Conservation (phyloP, 2,329 filamentous ascomycete genomes). For the Fusarium dimerum region DNA sequence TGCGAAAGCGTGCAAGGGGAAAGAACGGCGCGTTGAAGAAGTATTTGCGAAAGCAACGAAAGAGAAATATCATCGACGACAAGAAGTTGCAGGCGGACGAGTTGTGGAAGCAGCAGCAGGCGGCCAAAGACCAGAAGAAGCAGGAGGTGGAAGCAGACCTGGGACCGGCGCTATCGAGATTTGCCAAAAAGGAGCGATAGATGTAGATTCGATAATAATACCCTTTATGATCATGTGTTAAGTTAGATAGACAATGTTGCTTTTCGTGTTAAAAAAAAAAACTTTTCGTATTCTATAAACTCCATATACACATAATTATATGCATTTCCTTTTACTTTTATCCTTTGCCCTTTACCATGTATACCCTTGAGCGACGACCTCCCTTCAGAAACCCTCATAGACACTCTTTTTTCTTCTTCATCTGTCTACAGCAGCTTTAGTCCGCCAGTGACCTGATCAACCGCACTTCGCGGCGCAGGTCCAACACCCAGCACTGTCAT, state of each 20-base stretch:
- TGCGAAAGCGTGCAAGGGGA: slow-evolving; percentile 78
- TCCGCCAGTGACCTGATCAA: slow-evolving; percentile 82
- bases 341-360: slow-evolving; percentile 2
- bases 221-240: slow-evolving; percentile 14
- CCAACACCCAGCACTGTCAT: slow-evolving; percentile 87
- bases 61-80: slow-evolving; percentile 95
- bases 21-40: slow-evolving; percentile 88
- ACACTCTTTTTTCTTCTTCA: slow-evolving; percentile 13
- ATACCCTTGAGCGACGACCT: not conserved
- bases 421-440: slow-evolving; percentile 72
- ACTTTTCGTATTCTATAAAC: not conserved
- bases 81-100: slow-evolving; percentile 85
- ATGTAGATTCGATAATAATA: slow-evolving; percentile 27
- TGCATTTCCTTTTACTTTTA: slow-evolving; percentile 5
- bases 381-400: not conserved
- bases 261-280: not conserved
- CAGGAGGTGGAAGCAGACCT: slow-evolving; percentile 70
- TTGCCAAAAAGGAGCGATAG: slow-evolving; percentile 68
- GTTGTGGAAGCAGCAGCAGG: slow-evolving; percentile 71
- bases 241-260: not conserved
- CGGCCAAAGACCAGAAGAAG: slow-evolving; percentile 63
- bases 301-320: not conserved
- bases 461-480: slow-evolving; percentile 78
- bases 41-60: slow-evolving; percentile 87
- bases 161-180: slow-evolving; percentile 83